phyloP scores from a whole-genome alignment of 805 yeast species.

The Candida maesae region DNA sequence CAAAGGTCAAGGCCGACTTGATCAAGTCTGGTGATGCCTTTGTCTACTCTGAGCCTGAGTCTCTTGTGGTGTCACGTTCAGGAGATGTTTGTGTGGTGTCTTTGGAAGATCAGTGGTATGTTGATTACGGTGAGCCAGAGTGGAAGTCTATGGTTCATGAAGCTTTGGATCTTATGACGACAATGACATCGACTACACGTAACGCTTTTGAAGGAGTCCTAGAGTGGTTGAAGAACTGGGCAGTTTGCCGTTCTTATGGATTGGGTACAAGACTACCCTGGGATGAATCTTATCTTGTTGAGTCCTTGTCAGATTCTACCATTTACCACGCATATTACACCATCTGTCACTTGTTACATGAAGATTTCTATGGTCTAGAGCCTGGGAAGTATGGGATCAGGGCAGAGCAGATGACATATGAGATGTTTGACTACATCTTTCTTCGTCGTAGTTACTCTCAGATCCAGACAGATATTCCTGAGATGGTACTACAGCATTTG shows the following conservation, averaged over 20 bases:
- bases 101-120: conserved; percentile 97
- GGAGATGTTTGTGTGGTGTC: conserved; percentile 97
- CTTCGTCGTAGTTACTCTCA: conserved; percentile 38
- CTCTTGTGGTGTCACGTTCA: conserved; percentile 84
- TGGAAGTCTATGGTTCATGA: conserved; percentile 85
- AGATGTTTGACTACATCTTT: conserved; percentile 89
- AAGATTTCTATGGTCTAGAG: conserved; percentile 77
- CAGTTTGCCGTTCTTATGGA: conserved; percentile 94
- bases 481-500: conserved; percentile 61
- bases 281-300: conserved; percentile 92
- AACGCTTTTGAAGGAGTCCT: conserved; percentile 92
- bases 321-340: conserved; percentile 95
- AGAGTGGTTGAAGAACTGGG: conserved; percentile 98
- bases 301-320: conserved; percentile 94
- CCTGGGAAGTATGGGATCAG: conserved; percentile 69
- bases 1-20: conserved; percentile 79
- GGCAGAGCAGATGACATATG: conserved; percentile 87
- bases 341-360: conserved; percentile 78
- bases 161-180: conserved; percentile 70
- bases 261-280: conserved; percentile 94
- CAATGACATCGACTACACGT: conserved; percentile 77
- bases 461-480: conserved; percentile 54
- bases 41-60: conserved; percentile 89
- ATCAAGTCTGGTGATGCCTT: conserved; percentile 77
- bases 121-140: conserved; percentile 87